phyloP scores from a whole-genome alignment of 2,329 filamentous ascomycete species.

The Colletotrichum incanum region DNA sequence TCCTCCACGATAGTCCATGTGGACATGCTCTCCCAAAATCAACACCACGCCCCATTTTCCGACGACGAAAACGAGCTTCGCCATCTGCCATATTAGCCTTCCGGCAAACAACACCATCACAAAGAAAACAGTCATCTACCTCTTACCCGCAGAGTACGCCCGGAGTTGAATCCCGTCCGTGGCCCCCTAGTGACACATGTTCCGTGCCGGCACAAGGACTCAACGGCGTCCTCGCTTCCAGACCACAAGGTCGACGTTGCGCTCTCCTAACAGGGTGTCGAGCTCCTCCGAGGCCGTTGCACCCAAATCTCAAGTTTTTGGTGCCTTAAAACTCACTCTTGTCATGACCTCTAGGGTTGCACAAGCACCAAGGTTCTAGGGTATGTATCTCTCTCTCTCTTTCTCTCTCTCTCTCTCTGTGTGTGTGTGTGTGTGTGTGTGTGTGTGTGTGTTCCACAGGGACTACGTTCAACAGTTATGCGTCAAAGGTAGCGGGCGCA shows the following conservation, averaged over 20 bases:
- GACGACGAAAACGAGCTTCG: background rate
- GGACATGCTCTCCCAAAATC: background rate
- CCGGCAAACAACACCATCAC: background rate
- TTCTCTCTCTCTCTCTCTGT: too few relatives aligned
- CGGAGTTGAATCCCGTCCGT: background rate
- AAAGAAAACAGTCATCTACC: background rate
- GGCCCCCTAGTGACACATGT: background rate
- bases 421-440: too few relatives aligned
- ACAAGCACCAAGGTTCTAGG: background rate
- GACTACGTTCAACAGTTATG: background rate
- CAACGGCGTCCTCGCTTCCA: background rate
- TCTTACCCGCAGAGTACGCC: background rate
- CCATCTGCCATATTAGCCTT: background rate
- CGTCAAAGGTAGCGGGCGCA: background rate
- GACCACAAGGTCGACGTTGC: background rate
- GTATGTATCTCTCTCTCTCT: background rate
- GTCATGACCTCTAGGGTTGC: background rate
- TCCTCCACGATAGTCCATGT: background rate
- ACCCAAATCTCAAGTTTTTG: background rate
- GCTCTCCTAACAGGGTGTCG: background rate
- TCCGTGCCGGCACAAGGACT: background rate
- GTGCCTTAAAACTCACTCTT: too few relatives aligned
- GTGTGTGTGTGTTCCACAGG: background rate
- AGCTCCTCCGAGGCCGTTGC: background rate
- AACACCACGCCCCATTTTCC: background rate